Conservation (phyloP, 2,329 filamentous ascomycete species). For the Pseudogymnoascus sp. region DNA sequence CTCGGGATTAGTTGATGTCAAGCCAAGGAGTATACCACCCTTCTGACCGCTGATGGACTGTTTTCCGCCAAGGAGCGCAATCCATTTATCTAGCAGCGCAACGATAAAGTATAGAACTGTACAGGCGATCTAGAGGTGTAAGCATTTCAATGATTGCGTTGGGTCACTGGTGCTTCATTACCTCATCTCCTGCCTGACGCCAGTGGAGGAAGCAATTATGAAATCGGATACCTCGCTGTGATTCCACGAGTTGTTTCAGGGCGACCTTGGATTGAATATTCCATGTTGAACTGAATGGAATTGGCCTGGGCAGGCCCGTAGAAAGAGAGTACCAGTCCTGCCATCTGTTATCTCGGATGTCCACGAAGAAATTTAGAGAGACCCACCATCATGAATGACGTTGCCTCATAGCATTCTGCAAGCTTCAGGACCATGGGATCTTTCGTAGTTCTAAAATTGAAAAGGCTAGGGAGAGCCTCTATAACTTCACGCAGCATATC, state of each 20-base stretch:
- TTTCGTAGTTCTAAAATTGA: slow-evolving; percentile 36
- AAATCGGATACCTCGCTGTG: slow-evolving; percentile 46
- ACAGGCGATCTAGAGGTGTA: slow-evolving; percentile 31
- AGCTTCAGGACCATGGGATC: slow-evolving; percentile 42
- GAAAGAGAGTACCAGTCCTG: slow-evolving; percentile 42
- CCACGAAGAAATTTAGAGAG: too few species aligned
- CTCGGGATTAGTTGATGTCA: slow-evolving; percentile 32
- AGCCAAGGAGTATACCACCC: slow-evolving; percentile 35
- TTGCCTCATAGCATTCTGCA: slow-evolving; percentile 42
- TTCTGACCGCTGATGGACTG: too few species aligned
- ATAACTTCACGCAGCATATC: slow-evolving; percentile 39
- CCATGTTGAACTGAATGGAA: slow-evolving; percentile 49
- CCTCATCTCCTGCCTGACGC: slow-evolving; percentile 48
- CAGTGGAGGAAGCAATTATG: slow-evolving; percentile 52
- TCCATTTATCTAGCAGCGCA: slow-evolving; percentile 49
- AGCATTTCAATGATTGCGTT: slow-evolving; percentile 20
- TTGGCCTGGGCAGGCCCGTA: slow-evolving; percentile 41
- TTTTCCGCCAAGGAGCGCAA: slow-evolving; percentile 35
- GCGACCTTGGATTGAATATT: slow-evolving; percentile 50
- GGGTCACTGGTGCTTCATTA: too few species aligned
- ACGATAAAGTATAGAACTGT: slow-evolving; percentile 47
- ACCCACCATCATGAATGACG: slow-evolving; percentile 28
- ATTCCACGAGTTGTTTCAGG: slow-evolving; percentile 43
- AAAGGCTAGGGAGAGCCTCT: slow-evolving; percentile 34
- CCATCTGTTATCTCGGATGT: too few species aligned